Conservation (phyloP, 2,329 filamentous ascomycete species). For the Sphaerostilbella broomeana region DNA sequence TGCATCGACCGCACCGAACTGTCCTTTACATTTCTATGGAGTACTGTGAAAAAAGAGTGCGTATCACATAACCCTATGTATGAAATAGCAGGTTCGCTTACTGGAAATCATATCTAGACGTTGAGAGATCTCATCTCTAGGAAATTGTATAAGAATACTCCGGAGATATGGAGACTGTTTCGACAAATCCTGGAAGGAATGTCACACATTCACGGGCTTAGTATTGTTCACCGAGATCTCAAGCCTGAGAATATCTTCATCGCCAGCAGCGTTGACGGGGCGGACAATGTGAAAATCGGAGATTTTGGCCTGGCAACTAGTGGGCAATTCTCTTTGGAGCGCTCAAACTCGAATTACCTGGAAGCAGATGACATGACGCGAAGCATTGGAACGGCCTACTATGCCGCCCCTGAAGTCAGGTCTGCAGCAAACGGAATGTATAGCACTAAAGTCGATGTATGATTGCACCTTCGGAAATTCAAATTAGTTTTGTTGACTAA, state of each 20-base stretch:
- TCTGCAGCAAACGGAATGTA: slow-evolving; percentile 70
- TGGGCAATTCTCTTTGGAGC: slow-evolving; percentile 65
- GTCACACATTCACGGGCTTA: slow-evolving; percentile 80
- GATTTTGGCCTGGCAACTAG: slow-evolving; percentile 94
- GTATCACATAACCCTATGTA: slow-evolving; percentile 22
- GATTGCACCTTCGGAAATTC: slow-evolving; percentile 23
- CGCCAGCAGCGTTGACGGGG: slow-evolving; percentile 56
- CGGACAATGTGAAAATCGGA: slow-evolving; percentile 88
- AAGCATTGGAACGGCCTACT: slow-evolving; percentile 73
- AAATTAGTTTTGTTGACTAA: background rate
- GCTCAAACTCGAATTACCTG: slow-evolving; percentile 30
- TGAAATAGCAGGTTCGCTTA: slow-evolving; percentile 2
- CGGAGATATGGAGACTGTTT: slow-evolving; percentile 85
- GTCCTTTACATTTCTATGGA: slow-evolving; percentile 98
- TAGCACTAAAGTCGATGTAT: slow-evolving; percentile 83
- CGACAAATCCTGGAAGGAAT: slow-evolving; percentile 87
- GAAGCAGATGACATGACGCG: slow-evolving; percentile 61
- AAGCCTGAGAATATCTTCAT: slow-evolving; percentile 99
- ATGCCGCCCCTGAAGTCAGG: slow-evolving; percentile 86
- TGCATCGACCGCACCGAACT: slow-evolving; percentile 54
- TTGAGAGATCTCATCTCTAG: slow-evolving; percentile 79
- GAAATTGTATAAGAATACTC: slow-evolving; percentile 63
- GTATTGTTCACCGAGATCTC: slow-evolving; percentile 90
- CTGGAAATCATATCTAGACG: slow-evolving; percentile 45
- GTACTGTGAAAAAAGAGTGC: slow-evolving; percentile 83